Conservation (phyloP, 2,329 filamentous ascomycete species). For the Didymella exigua region DNA sequence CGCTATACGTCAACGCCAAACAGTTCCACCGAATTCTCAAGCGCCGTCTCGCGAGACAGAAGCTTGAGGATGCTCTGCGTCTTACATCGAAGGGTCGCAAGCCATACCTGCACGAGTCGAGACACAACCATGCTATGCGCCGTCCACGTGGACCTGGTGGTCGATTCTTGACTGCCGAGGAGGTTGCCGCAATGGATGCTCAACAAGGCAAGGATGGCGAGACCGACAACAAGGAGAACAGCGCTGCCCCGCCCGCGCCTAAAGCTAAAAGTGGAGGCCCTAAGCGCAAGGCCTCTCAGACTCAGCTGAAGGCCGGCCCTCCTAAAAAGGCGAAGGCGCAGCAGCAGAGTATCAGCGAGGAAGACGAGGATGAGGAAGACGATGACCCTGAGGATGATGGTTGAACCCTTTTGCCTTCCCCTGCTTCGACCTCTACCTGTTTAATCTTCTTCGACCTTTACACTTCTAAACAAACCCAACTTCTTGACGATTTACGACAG, state of each 20-base stretch:
- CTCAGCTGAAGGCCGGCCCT: conserved; percentile 40
- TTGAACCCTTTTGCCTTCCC: conserved; percentile 20
- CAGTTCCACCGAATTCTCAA: conserved; percentile 98
- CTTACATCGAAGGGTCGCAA: conserved; percentile 95
- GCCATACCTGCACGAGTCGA: conserved; percentile 94
- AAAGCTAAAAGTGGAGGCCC: conserved; percentile 25
- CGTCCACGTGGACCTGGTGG: conserved; percentile 91
- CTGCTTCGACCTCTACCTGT: conserved; percentile 22
- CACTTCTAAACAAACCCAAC: conserved; percentile 30
- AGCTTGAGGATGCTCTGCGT: conserved; percentile 88
- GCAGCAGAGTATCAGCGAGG: conserved; percentile 56
- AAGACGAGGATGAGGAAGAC: conserved; percentile 58
- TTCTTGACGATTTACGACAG: conserved; percentile 47
- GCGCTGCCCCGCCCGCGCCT: conserved; percentile 34
- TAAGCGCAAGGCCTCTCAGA: conserved; percentile 42
- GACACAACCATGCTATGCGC: conserved; percentile 98
- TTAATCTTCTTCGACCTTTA: conserved; percentile 31
- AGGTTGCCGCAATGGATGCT: conserved; percentile 84
- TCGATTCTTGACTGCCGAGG: conserved; percentile 93
- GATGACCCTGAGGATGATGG: conserved; percentile 59
- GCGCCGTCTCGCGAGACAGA: conserved; percentile 88
- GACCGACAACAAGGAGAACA: conserved; percentile 50
- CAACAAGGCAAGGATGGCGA: conserved; percentile 35
- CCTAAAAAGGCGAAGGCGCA: conserved; percentile 59
- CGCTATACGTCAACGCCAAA: conserved; percentile 97